These are phyloP conservation scores for Aspergillus ruber DNA, from an alignment of 2,329 filamentous ascomycete species.

Conservation along the genomic window DNA sequence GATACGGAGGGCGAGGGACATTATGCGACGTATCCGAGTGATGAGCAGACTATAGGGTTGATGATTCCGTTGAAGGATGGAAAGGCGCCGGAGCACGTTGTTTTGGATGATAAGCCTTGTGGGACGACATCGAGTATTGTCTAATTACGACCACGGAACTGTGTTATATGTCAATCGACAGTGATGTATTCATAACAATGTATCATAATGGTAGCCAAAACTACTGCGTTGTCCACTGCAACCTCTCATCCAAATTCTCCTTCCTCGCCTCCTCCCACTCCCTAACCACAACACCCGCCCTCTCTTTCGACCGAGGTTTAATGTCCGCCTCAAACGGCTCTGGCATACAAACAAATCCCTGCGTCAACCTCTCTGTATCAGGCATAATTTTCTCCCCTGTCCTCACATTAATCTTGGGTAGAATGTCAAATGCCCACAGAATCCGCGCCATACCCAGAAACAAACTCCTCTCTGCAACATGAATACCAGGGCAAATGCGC, in stretches of 20 bases:
- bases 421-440: conserved; percentile 42
- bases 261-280: conserved; percentile 10
- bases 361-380: conserved; percentile 35
- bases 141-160: background rate
- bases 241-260: conserved; percentile 6
- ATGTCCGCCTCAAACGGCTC: conserved; percentile 34
- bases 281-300: conserved; percentile 16
- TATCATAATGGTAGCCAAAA: too few species aligned
- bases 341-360: conserved; percentile 42
- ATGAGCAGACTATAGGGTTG: background rate
- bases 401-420: background rate
- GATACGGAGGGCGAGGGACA: background rate
- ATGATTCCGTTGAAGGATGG: background rate
- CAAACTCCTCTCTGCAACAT: conserved; percentile 46
- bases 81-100: background rate
- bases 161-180: too few species aligned
- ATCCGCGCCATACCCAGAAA: conserved; percentile 45
- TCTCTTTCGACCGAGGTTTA: conserved; percentile 25
- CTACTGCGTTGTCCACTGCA: too few species aligned
- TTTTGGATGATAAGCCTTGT: background rate
- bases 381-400: conserved; percentile 23
- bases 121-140: background rate
- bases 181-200: too few species aligned
- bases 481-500: conserved; percentile 53
- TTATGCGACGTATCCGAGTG: background rate